phyloP scores from a whole-genome alignment of 176 grass and related monocot genomes.

The Musa acuminata region DNA sequence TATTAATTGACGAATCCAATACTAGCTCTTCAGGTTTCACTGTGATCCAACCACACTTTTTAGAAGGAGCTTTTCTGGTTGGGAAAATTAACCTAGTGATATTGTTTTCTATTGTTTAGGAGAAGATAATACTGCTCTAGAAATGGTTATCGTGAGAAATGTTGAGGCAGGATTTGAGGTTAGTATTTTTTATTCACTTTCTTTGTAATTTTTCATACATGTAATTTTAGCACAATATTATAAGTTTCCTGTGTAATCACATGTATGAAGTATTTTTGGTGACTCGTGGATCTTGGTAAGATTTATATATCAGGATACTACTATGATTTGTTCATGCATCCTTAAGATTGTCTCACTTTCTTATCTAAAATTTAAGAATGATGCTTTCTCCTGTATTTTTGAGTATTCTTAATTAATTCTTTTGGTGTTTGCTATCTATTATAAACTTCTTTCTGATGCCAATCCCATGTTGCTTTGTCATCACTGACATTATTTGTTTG shows the following conservation, averaged over 20 bases:
- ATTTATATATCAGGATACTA: background rate
- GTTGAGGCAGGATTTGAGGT: constrained; percentile 70
- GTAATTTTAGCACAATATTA: background rate
- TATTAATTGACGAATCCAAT: constrained; percentile 32
- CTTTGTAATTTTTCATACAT: constrained; percentile 1
- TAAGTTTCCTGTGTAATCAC: background rate
- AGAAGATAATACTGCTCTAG: constrained; percentile 38
- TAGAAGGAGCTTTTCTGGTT: background rate
- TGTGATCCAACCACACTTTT: constrained; percentile 2
- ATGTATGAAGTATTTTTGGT: background rate
- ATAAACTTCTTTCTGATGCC: no score
- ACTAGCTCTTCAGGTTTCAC: constrained; percentile 47
- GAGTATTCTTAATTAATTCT: background rate
- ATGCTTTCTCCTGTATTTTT: background rate
- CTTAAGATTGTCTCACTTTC: background rate
- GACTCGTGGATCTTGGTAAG: background rate
- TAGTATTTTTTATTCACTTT: constrained; percentile 16
- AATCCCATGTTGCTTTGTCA: background rate
- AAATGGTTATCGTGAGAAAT: constrained; percentile 77
- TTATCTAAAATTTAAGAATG: background rate
- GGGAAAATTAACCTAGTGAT: background rate
- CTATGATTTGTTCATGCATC: background rate
- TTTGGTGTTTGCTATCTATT: no score
- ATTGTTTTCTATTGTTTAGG: constrained; percentile 25
- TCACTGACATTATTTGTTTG: background rate